Conservation (phyloP, 768 basidiomycete species). For the Xerocomellus intermedius region DNA sequence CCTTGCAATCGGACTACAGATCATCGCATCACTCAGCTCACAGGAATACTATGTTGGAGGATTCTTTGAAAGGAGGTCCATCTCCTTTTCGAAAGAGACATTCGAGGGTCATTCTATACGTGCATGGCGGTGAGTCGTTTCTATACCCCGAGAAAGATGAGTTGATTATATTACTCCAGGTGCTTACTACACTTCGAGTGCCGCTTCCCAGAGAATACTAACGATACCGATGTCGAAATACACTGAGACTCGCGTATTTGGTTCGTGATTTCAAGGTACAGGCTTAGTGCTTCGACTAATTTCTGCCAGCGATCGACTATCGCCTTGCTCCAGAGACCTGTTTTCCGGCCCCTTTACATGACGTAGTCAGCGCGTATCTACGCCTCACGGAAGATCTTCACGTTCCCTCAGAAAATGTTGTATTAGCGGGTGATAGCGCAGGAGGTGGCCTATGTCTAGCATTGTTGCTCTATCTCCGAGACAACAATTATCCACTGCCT, state of each 20-base stretch:
- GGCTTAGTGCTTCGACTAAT: background rate
- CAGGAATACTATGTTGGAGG: slow-evolving; percentile 18
- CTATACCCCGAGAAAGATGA: background rate
- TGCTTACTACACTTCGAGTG: slow-evolving; percentile 90
- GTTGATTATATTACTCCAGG: slow-evolving; percentile 43
- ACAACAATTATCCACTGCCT: slow-evolving; percentile 82
- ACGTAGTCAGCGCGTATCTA: slow-evolving; percentile 85
- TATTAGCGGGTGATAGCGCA: slow-evolving; percentile 89
- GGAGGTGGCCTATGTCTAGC: slow-evolving; percentile 88
- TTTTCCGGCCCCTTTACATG: slow-evolving; percentile 88
- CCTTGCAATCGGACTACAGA: slow-evolving; percentile 80
- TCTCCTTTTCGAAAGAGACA: slow-evolving; percentile 39
- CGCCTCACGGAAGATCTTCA: slow-evolving; percentile 83
- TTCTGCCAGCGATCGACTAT: slow-evolving; percentile 76
- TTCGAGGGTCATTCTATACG: slow-evolving; percentile 86
- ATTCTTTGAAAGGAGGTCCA: slow-evolving; percentile 14
- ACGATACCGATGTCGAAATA: slow-evolving; percentile 90
- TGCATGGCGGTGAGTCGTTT: slow-evolving; percentile 76
- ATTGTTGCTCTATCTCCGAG: slow-evolving; percentile 90
- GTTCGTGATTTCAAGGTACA: slow-evolving; percentile 35
- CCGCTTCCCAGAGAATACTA: slow-evolving; percentile 85
- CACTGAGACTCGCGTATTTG: slow-evolving; percentile 86
- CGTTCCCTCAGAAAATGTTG: slow-evolving; percentile 88
- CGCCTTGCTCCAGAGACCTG: slow-evolving; percentile 93
- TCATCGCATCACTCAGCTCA: slow-evolving; percentile 35